These are phyloP conservation scores for Acer negundo DNA, from an alignment of 345 rosid species.

Conservation along the genomic window DNA sequence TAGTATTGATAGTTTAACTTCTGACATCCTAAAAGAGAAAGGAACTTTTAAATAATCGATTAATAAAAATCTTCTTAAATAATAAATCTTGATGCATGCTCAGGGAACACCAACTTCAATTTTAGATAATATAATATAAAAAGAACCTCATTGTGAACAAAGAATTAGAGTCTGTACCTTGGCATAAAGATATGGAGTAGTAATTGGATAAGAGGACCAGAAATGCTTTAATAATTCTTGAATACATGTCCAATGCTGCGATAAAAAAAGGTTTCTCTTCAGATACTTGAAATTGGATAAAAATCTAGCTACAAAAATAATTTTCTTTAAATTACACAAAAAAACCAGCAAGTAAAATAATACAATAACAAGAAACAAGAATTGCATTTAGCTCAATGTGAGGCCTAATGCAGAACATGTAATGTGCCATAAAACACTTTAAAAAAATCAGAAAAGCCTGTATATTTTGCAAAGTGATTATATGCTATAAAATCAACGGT, in stretches of 20 bases:
- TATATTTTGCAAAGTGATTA: not conserved
- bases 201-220: conserved; percentile 96
- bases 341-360: not conserved
- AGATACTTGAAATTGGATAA: conserved; percentile 20
- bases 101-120: not conserved
- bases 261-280: conserved; percentile 20
- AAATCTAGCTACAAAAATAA: conserved; percentile 6
- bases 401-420: conserved; percentile 6
- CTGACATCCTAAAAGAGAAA: not conserved
- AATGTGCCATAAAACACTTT: not conserved
- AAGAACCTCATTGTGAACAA: not conserved
- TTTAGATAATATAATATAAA: not conserved
- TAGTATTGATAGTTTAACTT: conserved; percentile 1
- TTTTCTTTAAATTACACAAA: conserved; percentile 23
- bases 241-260: conserved; percentile 76
- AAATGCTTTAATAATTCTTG: conserved; percentile 82
- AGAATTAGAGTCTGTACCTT: conserved; percentile 50
- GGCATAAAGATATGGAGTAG: conserved; percentile 62
- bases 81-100: not conserved
- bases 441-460: not conserved
- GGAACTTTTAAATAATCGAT: not conserved
- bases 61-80: not conserved
- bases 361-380: conserved; percentile 7
- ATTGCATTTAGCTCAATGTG: not conserved
- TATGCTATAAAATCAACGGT: not conserved